Base-by-base conservation (phyloP, 257 asterid genomes). In the Galeopsis tetrahit region DNA sequence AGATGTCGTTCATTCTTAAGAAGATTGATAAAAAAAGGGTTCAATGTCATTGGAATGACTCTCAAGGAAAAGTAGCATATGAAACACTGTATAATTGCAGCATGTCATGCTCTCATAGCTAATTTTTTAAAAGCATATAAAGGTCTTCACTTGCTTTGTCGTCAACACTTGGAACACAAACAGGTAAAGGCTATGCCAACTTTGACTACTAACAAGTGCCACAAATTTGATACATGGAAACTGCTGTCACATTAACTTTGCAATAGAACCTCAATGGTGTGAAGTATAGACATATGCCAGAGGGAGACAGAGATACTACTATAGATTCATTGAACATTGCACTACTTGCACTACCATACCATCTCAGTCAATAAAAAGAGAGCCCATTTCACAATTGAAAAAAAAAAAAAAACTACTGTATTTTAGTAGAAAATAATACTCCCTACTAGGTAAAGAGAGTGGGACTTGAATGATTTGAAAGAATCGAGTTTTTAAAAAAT, bases 171-270 rank as follows among this genome's bases (percentile, higher is more conserved):
- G 28, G 15, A 60, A 7, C 53, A 70, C 17, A 4, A 59, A 70
- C 9, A 44, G 53, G 6, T 21, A 15, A 49, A 44, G 42, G 38
- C 36, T 38, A 46, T 46, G 53, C 53, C 53, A 46, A 10, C 28
- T 7, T n/a, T 21, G 2, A 36, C 33, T 4, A 36, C 68, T 6
- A 59, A 42, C n/a, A 62, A 14, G 28, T 15, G n/a, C 35, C 38
- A 71, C 63, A 58, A 43, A 71, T 21, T 46, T 9, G 53, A 42
- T 38, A 11, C 56, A 38, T 51, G 31, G 40, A 10, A 65, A 17
- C 31, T 21, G 52, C 14, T 6, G 15, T 10, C 60, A 55, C 49
- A 21, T 44, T 35, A 31, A 57, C 14, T 32, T 70, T 56, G 51
- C 44, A 46, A 34, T 35, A 5, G 17, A 44, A 15, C 5, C 63